These are phyloP conservation scores for Fusarium sp. DNA, from an alignment of 2,329 filamentous ascomycete genomes.

Conservation along the genomic window DNA sequence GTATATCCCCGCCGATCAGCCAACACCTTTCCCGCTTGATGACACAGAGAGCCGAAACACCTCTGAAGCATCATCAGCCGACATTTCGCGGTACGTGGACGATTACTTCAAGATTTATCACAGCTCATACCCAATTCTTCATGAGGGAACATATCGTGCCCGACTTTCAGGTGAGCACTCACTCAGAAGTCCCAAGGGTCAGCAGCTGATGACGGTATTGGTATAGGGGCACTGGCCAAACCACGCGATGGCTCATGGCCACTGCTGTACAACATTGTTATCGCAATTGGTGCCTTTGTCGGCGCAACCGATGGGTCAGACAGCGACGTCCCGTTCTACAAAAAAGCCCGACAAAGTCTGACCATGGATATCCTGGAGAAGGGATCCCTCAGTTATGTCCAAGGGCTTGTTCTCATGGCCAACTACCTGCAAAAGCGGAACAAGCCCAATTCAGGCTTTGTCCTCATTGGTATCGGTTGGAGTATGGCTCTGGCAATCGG, in stretches of 20 bases:
- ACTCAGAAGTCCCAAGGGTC: no score
- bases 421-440: slow-evolving; percentile 66
- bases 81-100: slow-evolving; percentile 43
- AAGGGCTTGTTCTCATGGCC: slow-evolving; percentile 57
- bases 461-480: slow-evolving; percentile 63
- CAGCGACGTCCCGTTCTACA: slow-evolving; percentile 41
- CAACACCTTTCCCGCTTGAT: slow-evolving; percentile 14
- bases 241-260: slow-evolving; percentile 43
- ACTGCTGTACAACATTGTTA: slow-evolving; percentile 48
- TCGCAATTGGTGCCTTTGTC: slow-evolving; percentile 53
- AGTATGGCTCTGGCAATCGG: slow-evolving; percentile 64
- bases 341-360: slow-evolving; percentile 47
- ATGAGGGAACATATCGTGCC: slow-evolving; percentile 59
- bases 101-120: slow-evolving; percentile 60
- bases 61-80: slow-evolving; percentile 11
- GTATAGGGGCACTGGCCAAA: slow-evolving; percentile 30
- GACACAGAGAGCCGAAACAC: slow-evolving; percentile 9
- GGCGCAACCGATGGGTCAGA: slow-evolving; percentile 28
- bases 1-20: slow-evolving; percentile 17
- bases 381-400: slow-evolving; percentile 59
- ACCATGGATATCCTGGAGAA: slow-evolving; percentile 59
- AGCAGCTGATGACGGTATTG: background rate
- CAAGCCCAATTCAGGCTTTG: slow-evolving; percentile 64
- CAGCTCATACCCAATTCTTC: slow-evolving; percentile 58
- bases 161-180: slow-evolving; percentile 19